A percentile compares a stretch with the other conserved stretches of the same genome.
These are phyloP conservation scores for Heracleum sosnowskyi DNA, from an alignment of 129 eudicot species.

Conservation along the genomic window DNA sequence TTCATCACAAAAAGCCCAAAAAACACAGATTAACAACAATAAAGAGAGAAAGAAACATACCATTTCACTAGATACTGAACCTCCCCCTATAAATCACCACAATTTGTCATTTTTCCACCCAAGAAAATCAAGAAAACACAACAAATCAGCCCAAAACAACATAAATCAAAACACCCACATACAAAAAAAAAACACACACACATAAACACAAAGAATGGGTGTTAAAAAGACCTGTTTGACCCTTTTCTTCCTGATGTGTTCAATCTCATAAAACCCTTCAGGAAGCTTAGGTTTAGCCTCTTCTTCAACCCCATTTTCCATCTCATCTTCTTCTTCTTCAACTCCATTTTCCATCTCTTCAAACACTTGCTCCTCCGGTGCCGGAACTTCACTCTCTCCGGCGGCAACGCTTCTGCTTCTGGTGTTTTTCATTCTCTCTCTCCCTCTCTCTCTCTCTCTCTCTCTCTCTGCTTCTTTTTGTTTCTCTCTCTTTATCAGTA, in stretches of 20 bases:
- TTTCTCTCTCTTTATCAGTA: background rate
- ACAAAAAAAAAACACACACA: background rate
- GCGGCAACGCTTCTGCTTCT: background rate
- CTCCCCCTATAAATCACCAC: conserved; percentile 45
- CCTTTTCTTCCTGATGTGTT: conserved; percentile 56
- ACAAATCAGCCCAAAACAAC: background rate
- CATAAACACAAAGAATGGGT: background rate
- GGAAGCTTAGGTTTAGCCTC: conserved; percentile 47
- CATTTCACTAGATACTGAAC: conserved; percentile 68
- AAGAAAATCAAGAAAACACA: conserved; percentile 9
- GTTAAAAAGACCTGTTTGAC: conserved; percentile 47
- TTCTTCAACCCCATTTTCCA: conserved; percentile 19
- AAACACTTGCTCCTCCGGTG: background rate
- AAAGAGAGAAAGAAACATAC: conserved; percentile 19
- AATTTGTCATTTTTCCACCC: conserved; percentile 15
- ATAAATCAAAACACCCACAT: background rate
- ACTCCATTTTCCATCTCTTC: background rate
- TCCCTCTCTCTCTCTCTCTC: background rate
- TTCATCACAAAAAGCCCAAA: background rate
- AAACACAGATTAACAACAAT: background rate
- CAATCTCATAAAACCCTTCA: conserved; percentile 72
- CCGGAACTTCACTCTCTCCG: background rate
- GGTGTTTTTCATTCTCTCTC: background rate
- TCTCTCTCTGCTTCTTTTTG: background rate
- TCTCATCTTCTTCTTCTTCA: conserved; percentile 6